Evolutionary conservation across 331 rosid species (phyloP).

Genomic region (Stylosanthes scabra): DNA sequence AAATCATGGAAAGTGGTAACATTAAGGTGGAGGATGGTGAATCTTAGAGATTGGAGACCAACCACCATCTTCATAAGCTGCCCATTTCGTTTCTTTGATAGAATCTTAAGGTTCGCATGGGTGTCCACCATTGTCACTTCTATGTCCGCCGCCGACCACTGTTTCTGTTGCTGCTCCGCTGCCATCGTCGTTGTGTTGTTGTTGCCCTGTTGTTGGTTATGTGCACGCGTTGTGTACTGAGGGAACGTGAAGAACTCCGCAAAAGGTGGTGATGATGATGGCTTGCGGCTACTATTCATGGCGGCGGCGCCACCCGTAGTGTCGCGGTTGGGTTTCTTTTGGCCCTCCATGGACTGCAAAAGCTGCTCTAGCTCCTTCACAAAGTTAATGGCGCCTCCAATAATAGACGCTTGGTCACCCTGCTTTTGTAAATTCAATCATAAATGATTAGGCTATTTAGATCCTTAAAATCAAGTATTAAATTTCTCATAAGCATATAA

Average conservation of each 20-base stretch:
- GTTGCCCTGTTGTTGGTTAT: constrained; percentile 34
- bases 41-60: constrained; percentile 67
- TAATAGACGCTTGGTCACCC: constrained; percentile 97
- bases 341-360: constrained; percentile 66
- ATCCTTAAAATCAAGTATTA: too few relatives aligned
- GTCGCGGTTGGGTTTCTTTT: constrained; percentile 31
- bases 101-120: constrained; percentile 85
- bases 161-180: constrained; percentile 46
- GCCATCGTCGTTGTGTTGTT: constrained; percentile 2
- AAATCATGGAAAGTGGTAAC: constrained; percentile 60
- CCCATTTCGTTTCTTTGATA: constrained; percentile 57
- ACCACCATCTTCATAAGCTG: constrained; percentile 73
- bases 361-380: constrained; percentile 88
- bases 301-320: neutral
- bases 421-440: constrained; percentile 29
- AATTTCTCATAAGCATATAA: too few relatives aligned
- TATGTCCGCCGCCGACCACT: constrained; percentile 69
- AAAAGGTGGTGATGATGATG: constrained; percentile 40
- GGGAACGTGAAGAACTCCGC: constrained; percentile 86
- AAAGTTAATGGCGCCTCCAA: constrained; percentile 95
- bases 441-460: too few relatives aligned
- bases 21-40: constrained; percentile 83
- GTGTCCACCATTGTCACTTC: constrained; percentile 89
- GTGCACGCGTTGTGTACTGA: constrained; percentile 64
- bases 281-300: neutral